Conservation (phyloP, 1,284 basidiomycete species). For the Apiotrichum montevideense region DNA sequence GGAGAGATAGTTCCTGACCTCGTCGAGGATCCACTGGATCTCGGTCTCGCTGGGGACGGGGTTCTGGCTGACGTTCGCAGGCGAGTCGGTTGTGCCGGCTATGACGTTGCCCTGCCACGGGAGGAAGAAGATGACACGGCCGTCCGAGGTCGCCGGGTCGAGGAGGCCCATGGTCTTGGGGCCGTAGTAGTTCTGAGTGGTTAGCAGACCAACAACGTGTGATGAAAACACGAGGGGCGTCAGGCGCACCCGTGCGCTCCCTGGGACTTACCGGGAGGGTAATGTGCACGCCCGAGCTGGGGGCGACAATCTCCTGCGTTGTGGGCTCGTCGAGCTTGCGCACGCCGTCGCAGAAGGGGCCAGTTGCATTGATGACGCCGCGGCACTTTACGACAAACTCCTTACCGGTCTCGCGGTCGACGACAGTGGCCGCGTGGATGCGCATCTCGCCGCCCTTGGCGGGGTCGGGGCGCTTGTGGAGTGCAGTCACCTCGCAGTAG, state of each 20-base stretch:
- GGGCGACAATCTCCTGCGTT: slow-evolving; percentile 80
- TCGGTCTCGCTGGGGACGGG: slow-evolving; percentile 87
- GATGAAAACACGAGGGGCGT: no score
- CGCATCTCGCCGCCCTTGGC: slow-evolving; percentile 53
- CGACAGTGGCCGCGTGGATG: slow-evolving; percentile 69
- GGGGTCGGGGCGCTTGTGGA: slow-evolving; percentile 61
- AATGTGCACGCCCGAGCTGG: slow-evolving; percentile 90
- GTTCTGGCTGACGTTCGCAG: slow-evolving; percentile 68
- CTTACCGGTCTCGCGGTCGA: slow-evolving; percentile 69
- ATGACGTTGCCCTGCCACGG: slow-evolving; percentile 98
- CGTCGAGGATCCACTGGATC: slow-evolving; percentile 93
- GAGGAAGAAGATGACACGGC: slow-evolving; percentile 96
- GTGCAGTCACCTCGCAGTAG: slow-evolving; percentile 75
- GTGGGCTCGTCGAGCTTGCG: slow-evolving; percentile 78
- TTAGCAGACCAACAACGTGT: background rate
- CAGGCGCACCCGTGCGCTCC: no score
- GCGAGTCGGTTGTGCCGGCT: slow-evolving; percentile 91
- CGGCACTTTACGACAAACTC: slow-evolving; percentile 78
- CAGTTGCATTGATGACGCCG: slow-evolving; percentile 95
- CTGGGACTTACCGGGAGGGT: slow-evolving; percentile 61
- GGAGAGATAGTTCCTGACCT: slow-evolving; percentile 72
- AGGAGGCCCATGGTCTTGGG: slow-evolving; percentile 92
- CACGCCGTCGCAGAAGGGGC: slow-evolving; percentile 84
- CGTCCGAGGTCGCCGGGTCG: slow-evolving; percentile 91
- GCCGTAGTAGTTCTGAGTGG: slow-evolving; percentile 72